Percentiles rank a stretch among this genome's conserved stretches.
Conservation (phyloP, 805 yeast species). For the Gaillardinia entomophila region DNA sequence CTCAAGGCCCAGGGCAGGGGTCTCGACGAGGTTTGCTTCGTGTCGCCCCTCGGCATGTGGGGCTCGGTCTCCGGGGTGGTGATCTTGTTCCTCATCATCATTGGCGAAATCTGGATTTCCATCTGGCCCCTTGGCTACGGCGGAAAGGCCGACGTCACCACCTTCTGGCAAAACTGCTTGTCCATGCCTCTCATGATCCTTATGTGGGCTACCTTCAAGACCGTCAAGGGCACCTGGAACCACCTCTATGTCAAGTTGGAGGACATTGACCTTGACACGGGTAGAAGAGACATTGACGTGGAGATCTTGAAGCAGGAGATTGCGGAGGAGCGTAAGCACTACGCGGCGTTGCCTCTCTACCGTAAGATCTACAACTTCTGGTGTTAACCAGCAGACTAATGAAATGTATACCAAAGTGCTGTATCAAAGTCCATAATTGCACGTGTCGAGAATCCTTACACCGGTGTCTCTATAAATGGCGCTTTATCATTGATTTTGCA, state of each 20-base stretch:
- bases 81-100: constrained; percentile 26
- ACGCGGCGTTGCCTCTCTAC: constrained; percentile 41
- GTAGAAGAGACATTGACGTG: constrained; percentile 33
- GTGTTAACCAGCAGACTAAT: constrained; percentile 41
- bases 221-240: constrained; percentile 13
- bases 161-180: constrained; percentile 49
- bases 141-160: constrained; percentile 23
- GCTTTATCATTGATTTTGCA: no score
- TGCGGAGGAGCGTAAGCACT: constrained; percentile 48
- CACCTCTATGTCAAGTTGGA: constrained; percentile 22
- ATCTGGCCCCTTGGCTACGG: constrained; percentile 25
- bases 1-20: constrained; percentile 26
- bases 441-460: no score
- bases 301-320: constrained; percentile 45
- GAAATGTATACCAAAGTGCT: no score
- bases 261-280: constrained; percentile 38
- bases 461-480: no score
- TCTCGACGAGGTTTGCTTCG: constrained; percentile 28
- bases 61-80: constrained; percentile 30
- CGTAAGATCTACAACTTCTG: constrained; percentile 52
- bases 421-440: no score
- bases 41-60: constrained; percentile 28
- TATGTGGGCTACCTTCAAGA: constrained; percentile 11
- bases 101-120: constrained; percentile 35
- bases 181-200: constrained; percentile 33